phyloP scores from a whole-genome alignment of 352 stramenopile genomes.

The Phytophthora nicotianae region DNA sequence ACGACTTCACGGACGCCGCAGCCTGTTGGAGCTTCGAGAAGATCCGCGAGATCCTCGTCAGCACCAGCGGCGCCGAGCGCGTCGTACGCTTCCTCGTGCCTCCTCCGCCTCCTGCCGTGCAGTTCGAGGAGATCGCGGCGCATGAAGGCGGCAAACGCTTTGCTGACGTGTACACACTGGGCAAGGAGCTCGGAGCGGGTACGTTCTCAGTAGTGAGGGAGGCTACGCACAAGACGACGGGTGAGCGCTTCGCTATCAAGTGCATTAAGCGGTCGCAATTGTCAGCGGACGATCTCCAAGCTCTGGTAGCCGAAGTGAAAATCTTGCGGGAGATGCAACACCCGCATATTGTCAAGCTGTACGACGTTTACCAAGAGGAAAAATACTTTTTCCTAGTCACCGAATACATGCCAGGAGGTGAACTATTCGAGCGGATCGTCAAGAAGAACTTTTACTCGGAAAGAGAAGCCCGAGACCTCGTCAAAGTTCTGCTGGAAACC shows the following conservation, averaged over 20 bases:
- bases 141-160: conserved; percentile 46
- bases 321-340: conserved; percentile 88
- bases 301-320: conserved; percentile 78
- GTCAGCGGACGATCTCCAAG: conserved; percentile 66
- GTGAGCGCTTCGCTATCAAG: conserved; percentile 74
- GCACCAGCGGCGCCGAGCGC: conserved; percentile 59
- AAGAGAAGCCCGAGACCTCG: conserved; percentile 75
- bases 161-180: conserved; percentile 68
- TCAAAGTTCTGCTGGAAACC: conserved; percentile 79
- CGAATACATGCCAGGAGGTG: conserved; percentile 92
- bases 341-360: conserved; percentile 88
- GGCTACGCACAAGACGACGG: conserved; percentile 54
- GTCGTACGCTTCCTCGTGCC: conserved; percentile 73
- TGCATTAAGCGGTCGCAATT: conserved; percentile 88
- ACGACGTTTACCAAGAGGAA: conserved; percentile 91
- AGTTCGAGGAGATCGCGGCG: conserved; percentile 40
- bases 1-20: conserved; percentile 57
- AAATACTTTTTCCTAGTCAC: conserved; percentile 98
- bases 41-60: conserved; percentile 75
- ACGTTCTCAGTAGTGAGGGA: conserved; percentile 78
- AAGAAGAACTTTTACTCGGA: conserved; percentile 90
- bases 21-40: conserved; percentile 59
- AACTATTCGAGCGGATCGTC: conserved; percentile 89
- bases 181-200: conserved; percentile 67
- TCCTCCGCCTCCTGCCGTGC: conserved; percentile 32